Conservation (phyloP, 306 rosid genomes). For the Begonia masoniana region DNA sequence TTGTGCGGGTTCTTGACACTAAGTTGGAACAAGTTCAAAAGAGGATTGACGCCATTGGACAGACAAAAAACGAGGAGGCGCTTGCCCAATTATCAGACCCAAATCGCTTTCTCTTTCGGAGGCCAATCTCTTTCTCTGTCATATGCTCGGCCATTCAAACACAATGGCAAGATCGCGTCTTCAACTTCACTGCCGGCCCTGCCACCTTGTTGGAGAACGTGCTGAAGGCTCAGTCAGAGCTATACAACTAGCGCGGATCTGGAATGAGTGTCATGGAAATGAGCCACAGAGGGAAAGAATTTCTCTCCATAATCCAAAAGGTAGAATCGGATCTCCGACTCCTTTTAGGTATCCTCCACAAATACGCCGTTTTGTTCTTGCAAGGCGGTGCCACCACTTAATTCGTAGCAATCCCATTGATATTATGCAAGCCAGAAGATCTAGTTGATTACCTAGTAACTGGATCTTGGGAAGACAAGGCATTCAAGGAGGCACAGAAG, state of each 20-base stretch:
- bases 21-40: too few relatives aligned
- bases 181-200: conserved; percentile 96
- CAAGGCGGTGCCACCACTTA: conserved; percentile 98
- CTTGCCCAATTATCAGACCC: too few relatives aligned
- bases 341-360: too few relatives aligned
- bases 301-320: conserved; percentile 73
- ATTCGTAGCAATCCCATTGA: conserved; percentile 80
- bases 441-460: conserved; percentile 61
- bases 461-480: conserved; percentile 96
- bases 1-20: too few relatives aligned
- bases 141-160: conserved; percentile 5
- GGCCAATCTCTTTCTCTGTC: too few relatives aligned
- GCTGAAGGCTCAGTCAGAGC: conserved; percentile 73
- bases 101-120: too few relatives aligned
- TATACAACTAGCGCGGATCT: conserved; percentile 82
- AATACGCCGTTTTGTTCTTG: conserved; percentile 74
- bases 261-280: conserved; percentile 99
- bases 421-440: conserved; percentile 34
- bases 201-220: conserved; percentile 78
- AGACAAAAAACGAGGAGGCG: too few relatives aligned
- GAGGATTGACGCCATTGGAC: too few relatives aligned
- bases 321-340: conserved; percentile 88
- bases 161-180: conserved; percentile 63
- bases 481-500: conserved; percentile 80
- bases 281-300: too few relatives aligned